These are phyloP conservation scores for Trichoderma sp. DNA, from an alignment of 2,329 filamentous ascomycete species.

Conservation along the genomic window DNA sequence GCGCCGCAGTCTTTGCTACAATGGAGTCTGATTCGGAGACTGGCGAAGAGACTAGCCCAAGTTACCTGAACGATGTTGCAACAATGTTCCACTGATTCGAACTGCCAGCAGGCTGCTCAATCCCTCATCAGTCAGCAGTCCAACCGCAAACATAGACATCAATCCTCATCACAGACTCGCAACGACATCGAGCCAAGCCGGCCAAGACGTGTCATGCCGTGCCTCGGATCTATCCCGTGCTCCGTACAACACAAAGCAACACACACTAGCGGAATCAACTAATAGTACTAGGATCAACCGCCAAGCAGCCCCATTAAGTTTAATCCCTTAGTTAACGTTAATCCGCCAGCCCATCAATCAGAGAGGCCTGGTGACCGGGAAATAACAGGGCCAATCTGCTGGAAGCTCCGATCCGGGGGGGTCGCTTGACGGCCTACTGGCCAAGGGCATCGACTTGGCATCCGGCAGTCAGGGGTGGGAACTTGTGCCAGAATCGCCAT, in stretches of 20 bases:
- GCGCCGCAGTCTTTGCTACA: not conserved
- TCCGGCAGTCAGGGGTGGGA: conserved; percentile 13
- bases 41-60: not conserved
- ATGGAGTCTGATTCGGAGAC: not conserved
- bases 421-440: not conserved
- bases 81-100: not conserved
- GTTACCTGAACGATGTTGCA: not conserved
- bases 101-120: not conserved
- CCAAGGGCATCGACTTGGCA: conserved; percentile 4
- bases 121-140: not conserved
- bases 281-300: conserved; percentile 11
- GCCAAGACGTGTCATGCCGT: not conserved
- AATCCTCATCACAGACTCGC: not conserved
- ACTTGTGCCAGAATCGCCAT: conserved; percentile 14
- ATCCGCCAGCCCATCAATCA: conserved; percentile 5
- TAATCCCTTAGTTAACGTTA: conserved; percentile 11
- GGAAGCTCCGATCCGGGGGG: not conserved
- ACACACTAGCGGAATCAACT: not conserved
- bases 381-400: not conserved
- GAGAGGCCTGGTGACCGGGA: not conserved
- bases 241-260: not conserved
- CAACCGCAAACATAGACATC: not conserved
- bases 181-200: not conserved
- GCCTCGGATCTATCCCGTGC: not conserved
- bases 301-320: not conserved